Conservation (phyloP, 306 rosid species). For the Rosa chinensis region DNA sequence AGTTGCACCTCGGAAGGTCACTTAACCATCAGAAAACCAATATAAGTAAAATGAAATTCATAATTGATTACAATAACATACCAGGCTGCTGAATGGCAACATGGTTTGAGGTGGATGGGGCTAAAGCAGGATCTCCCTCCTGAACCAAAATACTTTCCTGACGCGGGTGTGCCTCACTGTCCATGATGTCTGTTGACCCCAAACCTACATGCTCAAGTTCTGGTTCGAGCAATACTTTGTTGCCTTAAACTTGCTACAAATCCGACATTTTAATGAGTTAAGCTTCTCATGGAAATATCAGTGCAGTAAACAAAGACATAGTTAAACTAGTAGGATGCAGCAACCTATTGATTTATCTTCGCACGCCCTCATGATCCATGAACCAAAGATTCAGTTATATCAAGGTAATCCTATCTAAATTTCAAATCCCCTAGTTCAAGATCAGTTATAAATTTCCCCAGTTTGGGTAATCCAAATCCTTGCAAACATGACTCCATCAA, state of each 20-base stretch:
- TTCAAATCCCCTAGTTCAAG: neutral
- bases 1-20: slow-evolving; percentile 11
- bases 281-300: slow-evolving; percentile 2
- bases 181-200: slow-evolving; percentile 38
- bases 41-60: neutral
- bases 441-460: neutral
- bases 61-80: slow-evolving; percentile 22
- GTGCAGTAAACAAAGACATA: neutral
- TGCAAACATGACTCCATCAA: neutral
- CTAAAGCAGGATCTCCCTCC: slow-evolving; percentile 52
- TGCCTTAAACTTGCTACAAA: slow-evolving; percentile 7
- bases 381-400: neutral
- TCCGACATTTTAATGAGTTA: neutral
- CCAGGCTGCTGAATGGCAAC: slow-evolving; percentile 57
- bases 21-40: slow-evolving; percentile 6
- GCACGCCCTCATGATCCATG: neutral
- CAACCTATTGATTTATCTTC: neutral
- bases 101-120: slow-evolving; percentile 42
- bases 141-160: slow-evolving; percentile 45
- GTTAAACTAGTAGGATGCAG: neutral
- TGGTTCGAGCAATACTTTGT: slow-evolving; percentile 4
- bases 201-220: slow-evolving; percentile 30
- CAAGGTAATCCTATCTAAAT: too few species aligned
- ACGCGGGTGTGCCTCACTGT: slow-evolving; percentile 42
- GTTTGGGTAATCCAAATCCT: neutral